phyloP scores from a whole-genome alignment of 805 yeast genomes.

The Lipomyces yamanashiensis region DNA sequence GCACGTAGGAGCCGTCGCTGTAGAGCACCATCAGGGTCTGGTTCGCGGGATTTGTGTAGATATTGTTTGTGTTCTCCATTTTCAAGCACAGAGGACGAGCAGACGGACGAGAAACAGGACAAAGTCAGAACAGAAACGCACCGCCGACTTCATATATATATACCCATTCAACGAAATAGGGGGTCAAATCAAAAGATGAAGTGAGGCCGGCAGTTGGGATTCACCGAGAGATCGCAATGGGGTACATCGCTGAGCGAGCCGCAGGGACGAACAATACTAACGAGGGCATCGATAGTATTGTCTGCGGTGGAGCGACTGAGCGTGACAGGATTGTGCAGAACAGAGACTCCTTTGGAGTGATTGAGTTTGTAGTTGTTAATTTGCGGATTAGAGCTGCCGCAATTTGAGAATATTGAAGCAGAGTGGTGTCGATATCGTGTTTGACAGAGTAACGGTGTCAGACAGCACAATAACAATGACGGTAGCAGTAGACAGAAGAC shows the following conservation, averaged over 20 bases:
- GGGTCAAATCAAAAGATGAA: conserved; percentile 1
- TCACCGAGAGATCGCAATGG: background rate
- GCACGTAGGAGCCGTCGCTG: conserved; percentile 10
- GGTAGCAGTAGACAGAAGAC: too few relatives aligned
- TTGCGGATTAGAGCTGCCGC: background rate
- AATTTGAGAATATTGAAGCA: too few relatives aligned
- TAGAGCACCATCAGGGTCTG: conserved; percentile 23
- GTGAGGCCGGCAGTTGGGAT: conserved; percentile 2
- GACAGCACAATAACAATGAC: too few relatives aligned
- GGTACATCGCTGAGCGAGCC: background rate
- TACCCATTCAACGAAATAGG: background rate
- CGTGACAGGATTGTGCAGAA: background rate
- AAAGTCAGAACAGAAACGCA: background rate
- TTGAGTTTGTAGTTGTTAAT: too few relatives aligned
- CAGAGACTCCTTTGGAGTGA: too few relatives aligned
- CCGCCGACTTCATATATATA: background rate
- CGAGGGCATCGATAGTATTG: background rate
- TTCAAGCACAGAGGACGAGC: background rate
- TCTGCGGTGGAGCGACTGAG: background rate
- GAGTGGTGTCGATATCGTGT: too few relatives aligned
- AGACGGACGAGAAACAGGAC: background rate
- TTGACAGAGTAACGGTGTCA: too few relatives aligned
- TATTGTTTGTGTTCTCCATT: background rate
- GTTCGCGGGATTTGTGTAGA: conserved; percentile 20
- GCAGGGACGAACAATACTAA: background rate